Conservation (phyloP, 2,329 filamentous ascomycete genomes). For the Claviceps humidiphila region DNA sequence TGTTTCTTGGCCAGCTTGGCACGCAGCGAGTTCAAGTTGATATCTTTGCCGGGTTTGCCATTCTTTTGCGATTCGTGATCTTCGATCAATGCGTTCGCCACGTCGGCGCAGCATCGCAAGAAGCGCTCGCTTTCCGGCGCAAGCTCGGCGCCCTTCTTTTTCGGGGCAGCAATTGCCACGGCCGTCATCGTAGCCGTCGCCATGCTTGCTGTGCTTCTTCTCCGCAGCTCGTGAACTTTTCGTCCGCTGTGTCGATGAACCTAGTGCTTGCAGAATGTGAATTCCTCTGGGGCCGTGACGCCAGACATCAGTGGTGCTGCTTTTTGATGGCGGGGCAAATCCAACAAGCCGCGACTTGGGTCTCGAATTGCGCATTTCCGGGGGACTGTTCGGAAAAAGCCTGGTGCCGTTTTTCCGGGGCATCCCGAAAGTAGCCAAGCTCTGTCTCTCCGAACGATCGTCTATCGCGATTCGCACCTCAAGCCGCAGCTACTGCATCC, state of each 20-base stretch:
- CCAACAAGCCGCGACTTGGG: background rate
- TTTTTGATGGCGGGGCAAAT: conserved; percentile 3
- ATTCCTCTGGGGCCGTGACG: background rate
- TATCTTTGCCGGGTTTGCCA: conserved; percentile 62
- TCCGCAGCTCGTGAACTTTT: background rate
- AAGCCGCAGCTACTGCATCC: conserved; percentile 9
- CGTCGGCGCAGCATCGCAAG: conserved; percentile 87
- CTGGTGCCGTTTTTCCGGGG: conserved; percentile 11
- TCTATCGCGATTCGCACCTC: conserved; percentile 9
- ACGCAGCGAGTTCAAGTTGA: conserved; percentile 84
- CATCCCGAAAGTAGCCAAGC: conserved; percentile 9
- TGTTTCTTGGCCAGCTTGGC: conserved; percentile 89
- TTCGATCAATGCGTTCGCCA: conserved; percentile 85
- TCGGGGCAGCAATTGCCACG: conserved; percentile 51
- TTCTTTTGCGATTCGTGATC: conserved; percentile 78
- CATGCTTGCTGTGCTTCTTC: conserved; percentile 15
- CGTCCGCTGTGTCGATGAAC: background rate
- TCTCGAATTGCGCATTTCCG: conserved; percentile 4
- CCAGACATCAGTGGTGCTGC: background rate
- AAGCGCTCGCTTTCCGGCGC: conserved; percentile 90
- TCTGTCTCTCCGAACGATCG: conserved; percentile 4
- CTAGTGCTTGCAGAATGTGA: background rate
- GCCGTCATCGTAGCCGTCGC: conserved; percentile 48
- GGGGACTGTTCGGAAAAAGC: conserved; percentile 12
- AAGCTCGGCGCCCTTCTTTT: conserved; percentile 60